A percentile compares a stretch with the other conserved stretches of the same genome.
Evolutionary conservation across 257 asterid species (phyloP).

Genomic region (Solanum ossicruentum): DNA sequence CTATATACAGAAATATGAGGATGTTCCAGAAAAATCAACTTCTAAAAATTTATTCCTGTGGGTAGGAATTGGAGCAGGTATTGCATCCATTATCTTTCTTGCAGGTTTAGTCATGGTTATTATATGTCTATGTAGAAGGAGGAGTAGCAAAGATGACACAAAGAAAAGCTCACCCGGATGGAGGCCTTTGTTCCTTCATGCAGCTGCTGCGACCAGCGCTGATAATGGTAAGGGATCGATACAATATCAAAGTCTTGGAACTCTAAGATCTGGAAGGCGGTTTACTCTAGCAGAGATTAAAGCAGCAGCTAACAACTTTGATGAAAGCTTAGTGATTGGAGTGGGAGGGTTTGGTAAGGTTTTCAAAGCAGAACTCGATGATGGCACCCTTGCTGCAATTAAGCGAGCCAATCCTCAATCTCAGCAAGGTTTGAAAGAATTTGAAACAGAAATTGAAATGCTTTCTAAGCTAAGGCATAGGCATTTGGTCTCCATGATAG

Average conservation of each 20-base stretch:
- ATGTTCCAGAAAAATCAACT: conserved; percentile 17
- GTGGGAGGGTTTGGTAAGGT: conserved; percentile 91
- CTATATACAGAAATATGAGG: conserved; percentile 28
- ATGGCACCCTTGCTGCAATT: conserved; percentile 44
- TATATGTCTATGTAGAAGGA: conserved; percentile 29
- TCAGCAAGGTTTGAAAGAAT: conserved; percentile 71
- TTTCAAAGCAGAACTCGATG: conserved; percentile 63
- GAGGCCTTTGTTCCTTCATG: conserved; percentile 51
- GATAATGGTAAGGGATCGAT: conserved; percentile 29
- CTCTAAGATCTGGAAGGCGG: conserved; percentile 53
- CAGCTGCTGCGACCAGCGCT: conserved; percentile 17
- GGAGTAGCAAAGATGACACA: conserved; percentile 17
- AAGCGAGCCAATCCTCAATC: conserved; percentile 83
- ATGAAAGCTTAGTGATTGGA: conserved; percentile 64
- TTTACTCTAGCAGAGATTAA: conserved; percentile 56
- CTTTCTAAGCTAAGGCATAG: conserved; percentile 69
- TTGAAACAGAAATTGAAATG: conserved; percentile 79
- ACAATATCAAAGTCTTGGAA: conserved; percentile 18
- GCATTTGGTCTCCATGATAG: conserved; percentile 77
- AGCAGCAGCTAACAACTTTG: conserved; percentile 57
- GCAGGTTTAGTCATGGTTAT: conserved; percentile 21
- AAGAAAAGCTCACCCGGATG: conserved; percentile 47
- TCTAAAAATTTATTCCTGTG: conserved; percentile 36
- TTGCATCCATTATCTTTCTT: conserved; percentile 35
- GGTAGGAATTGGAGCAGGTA: conserved; percentile 56